phyloP scores from a whole-genome alignment of 108 stramenopile genomes.

The Schizochytrium sp. region DNA sequence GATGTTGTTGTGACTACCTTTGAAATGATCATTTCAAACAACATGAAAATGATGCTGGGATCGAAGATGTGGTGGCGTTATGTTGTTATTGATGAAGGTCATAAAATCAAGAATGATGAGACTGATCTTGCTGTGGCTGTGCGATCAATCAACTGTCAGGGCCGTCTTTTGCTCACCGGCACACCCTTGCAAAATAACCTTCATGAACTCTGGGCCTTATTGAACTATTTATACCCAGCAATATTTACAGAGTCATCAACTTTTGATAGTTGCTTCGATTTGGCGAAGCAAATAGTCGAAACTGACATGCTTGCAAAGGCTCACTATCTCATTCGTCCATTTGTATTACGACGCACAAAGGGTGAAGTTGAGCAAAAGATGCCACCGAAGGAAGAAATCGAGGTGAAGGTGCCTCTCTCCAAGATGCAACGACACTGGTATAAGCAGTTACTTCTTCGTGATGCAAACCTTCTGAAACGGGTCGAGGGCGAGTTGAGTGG shows the following conservation, averaged over 20 bases:
- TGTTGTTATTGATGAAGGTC: constrained; percentile 93
- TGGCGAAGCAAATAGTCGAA: constrained; percentile 80
- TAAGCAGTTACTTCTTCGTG: constrained; percentile 81
- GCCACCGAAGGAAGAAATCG: constrained; percentile 94
- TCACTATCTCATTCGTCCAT: constrained; percentile 92
- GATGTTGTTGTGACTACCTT: constrained; percentile 92
- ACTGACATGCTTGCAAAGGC: constrained; percentile 85
- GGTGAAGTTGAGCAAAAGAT: constrained; percentile 91
- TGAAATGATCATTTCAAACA: constrained; percentile 84
- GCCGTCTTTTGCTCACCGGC: constrained; percentile 86
- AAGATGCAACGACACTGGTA: constrained; percentile 85
- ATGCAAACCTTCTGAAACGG: constrained; percentile 35
- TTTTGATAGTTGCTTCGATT: constrained; percentile 89
- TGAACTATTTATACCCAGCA: constrained; percentile 96
- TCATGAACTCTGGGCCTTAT: constrained; percentile 92
- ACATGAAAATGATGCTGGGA: constrained; percentile 71
- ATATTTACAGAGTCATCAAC: constrained; percentile 85
- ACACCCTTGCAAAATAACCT: constrained; percentile 97
- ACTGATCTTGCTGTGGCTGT: constrained; percentile 87
- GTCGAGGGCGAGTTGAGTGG: constrained; percentile 63
- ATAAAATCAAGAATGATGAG: constrained; percentile 90
- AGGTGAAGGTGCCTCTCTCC: constrained; percentile 89
- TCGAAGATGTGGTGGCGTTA: constrained; percentile 77
- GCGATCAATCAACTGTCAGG: constrained; percentile 79
- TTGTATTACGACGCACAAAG: constrained; percentile 91